Base-by-base conservation (phyloP, 257 asterid genomes). In the Schizonepeta tenuifolia region DNA sequence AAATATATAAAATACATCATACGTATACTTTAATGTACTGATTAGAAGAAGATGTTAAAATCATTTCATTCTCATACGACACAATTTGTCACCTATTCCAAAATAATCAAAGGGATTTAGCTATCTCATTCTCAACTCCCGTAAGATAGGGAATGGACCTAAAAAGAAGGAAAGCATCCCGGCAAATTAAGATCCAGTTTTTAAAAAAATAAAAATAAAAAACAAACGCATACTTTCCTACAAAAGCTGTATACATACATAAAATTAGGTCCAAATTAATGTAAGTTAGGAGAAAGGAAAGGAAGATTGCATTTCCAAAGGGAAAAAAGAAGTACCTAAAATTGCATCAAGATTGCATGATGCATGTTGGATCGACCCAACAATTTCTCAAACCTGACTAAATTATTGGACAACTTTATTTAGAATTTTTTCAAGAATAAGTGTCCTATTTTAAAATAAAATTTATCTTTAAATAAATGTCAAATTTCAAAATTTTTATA, bases 321-420 rank as follows among this genome's bases (percentile, higher is more conserved):
- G 55, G 50, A 26, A 54, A 61, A 75, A 54, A 62, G 76, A 72
- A 64, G 63, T 73, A 49, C 59, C 82, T 68, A 65, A 81, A 69
- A 31, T 73, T 70, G 64, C 65, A 57, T 65, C 58, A 41, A 57
- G 46, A 46, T 67, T 70, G 75, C 79, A 77, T 53, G 75, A 65
- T 69, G 66, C 76, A 72, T 80, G 82, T 73, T 69, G 82, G 79
- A 80, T 73, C 72, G 53, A 73, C 81, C 84, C 41, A 80, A 76
- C 57, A 55, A 26, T 76, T 75, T 67, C 54, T 24, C 68, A 28
- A 67, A 55, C 66, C 54, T 66, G 49, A 41, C 22, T 31, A 46
- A 9, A 21, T 56, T 22, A 56, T 77, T 63, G 53, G 54, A n/a
- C 60, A 20, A 51, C 51, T 24, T 72, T 70, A 47, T 72, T 7